Base-by-base conservation (phyloP, 2,329 filamentous ascomycete genomes). In the Coniochaeta ligniaria region DNA sequence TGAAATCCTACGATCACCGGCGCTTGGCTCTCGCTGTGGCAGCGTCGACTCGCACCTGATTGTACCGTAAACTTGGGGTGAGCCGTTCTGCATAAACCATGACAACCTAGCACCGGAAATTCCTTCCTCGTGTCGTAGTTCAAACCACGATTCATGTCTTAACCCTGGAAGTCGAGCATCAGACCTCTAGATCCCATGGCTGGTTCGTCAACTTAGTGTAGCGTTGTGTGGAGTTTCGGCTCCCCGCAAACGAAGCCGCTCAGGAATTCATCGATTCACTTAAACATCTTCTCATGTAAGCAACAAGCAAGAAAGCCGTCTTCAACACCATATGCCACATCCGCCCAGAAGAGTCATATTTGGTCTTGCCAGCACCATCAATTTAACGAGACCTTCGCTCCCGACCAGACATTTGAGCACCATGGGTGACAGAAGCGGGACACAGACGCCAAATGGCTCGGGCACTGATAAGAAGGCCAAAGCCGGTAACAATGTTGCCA, bases 401-500 rank as follows among this genome's bases (percentile, higher is more conserved):
- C 24, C 47, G 9, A 14, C 31, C 22, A 52, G 47, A 31, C 24
- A 31, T 8, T n/a, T 52, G 6, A 9, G 11, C 31, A 58, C 38
- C 14, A 58, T 58, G 56, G 38, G 20, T 2, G 56, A 58, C 38
- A 45, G 20, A n/a, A 52, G 54, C 54, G 54, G 54, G 16, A 35
- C 31, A 24, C 54, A 56, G 31, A 56, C 31, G 17, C 35, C 54
- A 20, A 56, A 9, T 11, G 31, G 33, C 6, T 56, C 31, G 2
- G 33, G 31, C 33, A 4, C 59, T 11, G 52, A 57, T 47, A 60
- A 58, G 55, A 60, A 57, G 33, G 31, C 54, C 16, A 35, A 57
- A 17, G 31, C 17, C 54, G 63, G 47, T 64, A 66, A 57, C 70
- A 69, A 24, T 36, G 50, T 36, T 47, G 73, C 68, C 41, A 83